Evolutionary conservation across 2,329 filamentous ascomycete species (phyloP).

Genomic region (Cladophialophora psammophila): DNA sequence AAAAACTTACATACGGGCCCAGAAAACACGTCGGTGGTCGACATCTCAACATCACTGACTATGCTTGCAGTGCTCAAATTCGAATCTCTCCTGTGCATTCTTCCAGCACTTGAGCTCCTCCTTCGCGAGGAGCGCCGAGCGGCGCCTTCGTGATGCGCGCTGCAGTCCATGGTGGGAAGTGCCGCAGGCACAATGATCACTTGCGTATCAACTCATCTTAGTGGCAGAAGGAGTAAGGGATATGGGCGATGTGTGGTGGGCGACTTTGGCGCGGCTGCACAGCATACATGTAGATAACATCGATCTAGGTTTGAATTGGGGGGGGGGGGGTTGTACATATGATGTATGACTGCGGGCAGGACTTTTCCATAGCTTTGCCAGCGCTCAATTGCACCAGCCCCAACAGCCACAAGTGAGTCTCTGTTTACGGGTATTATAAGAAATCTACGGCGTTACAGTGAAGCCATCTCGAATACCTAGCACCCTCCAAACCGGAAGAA

Average conservation of each 20-base stretch:
- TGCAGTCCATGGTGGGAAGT: conserved; percentile 8
- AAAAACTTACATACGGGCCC: conserved; percentile 63
- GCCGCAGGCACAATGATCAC: neutral
- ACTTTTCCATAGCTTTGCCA: neutral
- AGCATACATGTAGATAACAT: neutral
- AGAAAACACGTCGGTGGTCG: conserved; percentile 92
- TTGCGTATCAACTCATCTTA: neutral
- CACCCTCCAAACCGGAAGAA: no score
- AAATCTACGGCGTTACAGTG: no score
- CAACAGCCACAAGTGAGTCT: no score
- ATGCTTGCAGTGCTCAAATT: conserved; percentile 74
- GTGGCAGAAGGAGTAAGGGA: neutral
- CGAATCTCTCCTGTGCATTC: conserved; percentile 70
- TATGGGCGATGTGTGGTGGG: neutral
- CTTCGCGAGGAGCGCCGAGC: neutral
- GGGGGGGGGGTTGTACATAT: neutral
- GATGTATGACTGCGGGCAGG: neutral
- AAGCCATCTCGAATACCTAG: no score
- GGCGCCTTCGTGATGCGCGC: neutral
- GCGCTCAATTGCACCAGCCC: neutral
- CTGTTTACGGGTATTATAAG: no score
- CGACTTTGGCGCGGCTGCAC: neutral
- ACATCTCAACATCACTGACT: conserved; percentile 98
- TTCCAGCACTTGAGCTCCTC: conserved; percentile 1
- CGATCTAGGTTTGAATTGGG: neutral